These are phyloP conservation scores for Penicillium herquei DNA, from an alignment of 495 filamentous ascomycete species.

Conservation along the genomic window DNA sequence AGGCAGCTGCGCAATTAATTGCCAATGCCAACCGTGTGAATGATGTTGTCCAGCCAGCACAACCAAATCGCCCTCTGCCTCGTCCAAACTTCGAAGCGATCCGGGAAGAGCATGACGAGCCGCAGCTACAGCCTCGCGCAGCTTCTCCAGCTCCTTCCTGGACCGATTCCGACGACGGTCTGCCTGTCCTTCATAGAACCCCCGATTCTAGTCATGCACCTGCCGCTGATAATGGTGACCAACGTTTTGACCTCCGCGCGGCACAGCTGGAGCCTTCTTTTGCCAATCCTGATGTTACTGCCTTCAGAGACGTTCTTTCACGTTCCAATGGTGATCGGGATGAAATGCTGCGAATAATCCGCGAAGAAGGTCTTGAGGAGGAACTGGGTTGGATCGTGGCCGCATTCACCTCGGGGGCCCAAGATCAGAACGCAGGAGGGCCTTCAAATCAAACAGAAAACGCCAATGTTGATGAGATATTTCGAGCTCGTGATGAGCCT, in stretches of 20 bases:
- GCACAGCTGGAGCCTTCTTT: background rate
- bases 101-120: conserved; percentile 17
- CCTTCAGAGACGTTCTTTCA: conserved; percentile 51
- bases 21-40: conserved; percentile 37
- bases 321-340: conserved; percentile 57
- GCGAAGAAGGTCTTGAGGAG: conserved; percentile 56
- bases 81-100: conserved; percentile 3
- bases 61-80: conserved; percentile 3
- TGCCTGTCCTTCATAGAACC: conserved; percentile 8
- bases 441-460: conserved; percentile 8
- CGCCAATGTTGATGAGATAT: background rate
- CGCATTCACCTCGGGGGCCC: conserved; percentile 30
- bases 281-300: conserved; percentile 32
- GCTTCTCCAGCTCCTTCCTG: conserved; percentile 25
- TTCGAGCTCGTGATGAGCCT: background rate
- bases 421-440: conserved; percentile 5
- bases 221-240: too few relatives aligned
- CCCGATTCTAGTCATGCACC: background rate
- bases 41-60: conserved; percentile 14
- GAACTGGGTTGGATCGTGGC: conserved; percentile 52
- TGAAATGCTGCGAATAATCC: conserved; percentile 59
- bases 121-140: conserved; percentile 4
- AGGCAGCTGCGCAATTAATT: conserved; percentile 40
- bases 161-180: conserved; percentile 23
- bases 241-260: too few relatives aligned